Conservation (phyloP, 768 basidiomycete genomes). For the Multifurca ochricompacta region DNA sequence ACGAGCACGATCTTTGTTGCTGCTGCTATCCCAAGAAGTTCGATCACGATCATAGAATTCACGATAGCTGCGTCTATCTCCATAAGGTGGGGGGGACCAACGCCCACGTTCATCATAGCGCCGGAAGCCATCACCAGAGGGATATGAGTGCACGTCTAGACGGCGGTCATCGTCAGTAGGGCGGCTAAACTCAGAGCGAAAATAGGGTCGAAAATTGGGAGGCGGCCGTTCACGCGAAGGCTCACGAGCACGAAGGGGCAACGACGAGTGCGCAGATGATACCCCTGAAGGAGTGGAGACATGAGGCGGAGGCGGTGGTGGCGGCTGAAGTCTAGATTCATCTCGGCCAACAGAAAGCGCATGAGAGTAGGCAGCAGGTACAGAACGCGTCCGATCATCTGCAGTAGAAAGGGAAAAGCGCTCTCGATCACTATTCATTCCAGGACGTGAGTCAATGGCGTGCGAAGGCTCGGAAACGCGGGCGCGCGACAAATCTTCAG, state of each 20-base stretch:
- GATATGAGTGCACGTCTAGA: slow-evolving; percentile 1
- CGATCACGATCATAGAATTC: slow-evolving; percentile 17
- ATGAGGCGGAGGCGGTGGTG: slow-evolving; percentile 1
- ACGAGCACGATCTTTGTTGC: slow-evolving; percentile 5
- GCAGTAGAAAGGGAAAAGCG: neutral
- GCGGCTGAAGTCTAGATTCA: slow-evolving; percentile 4
- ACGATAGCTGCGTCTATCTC: slow-evolving; percentile 10
- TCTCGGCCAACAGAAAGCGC: slow-evolving; percentile 1
- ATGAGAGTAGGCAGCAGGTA: slow-evolving; percentile 8
- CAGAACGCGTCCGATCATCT: slow-evolving; percentile 4
- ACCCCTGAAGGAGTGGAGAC: neutral
- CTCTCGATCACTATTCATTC: neutral
- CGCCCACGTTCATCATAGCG: slow-evolving; percentile 13
- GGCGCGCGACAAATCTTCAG: neutral
- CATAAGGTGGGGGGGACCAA: slow-evolving; percentile 7
- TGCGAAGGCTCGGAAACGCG: slow-evolving; percentile 6
- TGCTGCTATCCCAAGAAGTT: slow-evolving; percentile 2
- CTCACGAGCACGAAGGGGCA: slow-evolving; percentile 10
- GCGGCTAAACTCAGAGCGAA: slow-evolving; percentile 19
- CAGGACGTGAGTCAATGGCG: neutral
- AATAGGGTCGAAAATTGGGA: slow-evolving; percentile 12
- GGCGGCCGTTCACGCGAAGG: slow-evolving; percentile 12
- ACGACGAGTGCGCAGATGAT: slow-evolving; percentile 3
- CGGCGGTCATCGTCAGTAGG: slow-evolving; percentile 16
- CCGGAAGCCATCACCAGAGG: neutral